Evolutionary conservation across 2,329 filamentous ascomycete genomes (phyloP).

Genomic region (Penicillium brasilianum): DNA sequence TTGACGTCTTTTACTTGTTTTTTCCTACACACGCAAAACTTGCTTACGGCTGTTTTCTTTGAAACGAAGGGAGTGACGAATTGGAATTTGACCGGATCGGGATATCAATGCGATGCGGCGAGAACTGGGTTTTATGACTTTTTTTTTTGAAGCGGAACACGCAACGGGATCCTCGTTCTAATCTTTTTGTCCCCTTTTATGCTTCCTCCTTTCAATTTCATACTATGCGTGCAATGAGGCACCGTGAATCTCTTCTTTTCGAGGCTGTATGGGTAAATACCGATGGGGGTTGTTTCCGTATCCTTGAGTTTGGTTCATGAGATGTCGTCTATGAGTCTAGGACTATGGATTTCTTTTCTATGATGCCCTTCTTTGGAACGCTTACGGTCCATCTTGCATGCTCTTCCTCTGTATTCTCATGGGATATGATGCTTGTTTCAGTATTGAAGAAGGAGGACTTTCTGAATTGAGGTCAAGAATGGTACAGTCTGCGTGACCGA

Average conservation of each 20-base stretch:
- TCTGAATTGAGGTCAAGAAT: not conserved
- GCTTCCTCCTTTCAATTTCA: conserved; percentile 7
- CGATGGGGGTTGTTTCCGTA: not conserved
- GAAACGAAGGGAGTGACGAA: conserved; percentile 19
- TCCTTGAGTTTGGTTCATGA: conserved; percentile 12
- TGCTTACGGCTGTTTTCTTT: conserved; percentile 12
- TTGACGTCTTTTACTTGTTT: not conserved
- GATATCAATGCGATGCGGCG: conserved; percentile 15
- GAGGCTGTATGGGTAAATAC: conserved; percentile 9
- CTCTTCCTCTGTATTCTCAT: conserved; percentile 4
- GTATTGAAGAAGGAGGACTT: conserved; percentile 11
- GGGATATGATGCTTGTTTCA: conserved; percentile 7
- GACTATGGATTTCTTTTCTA: conserved; percentile 1
- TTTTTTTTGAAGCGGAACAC: conserved; percentile 5
- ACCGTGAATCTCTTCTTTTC: not conserved
- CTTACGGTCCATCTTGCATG: not conserved
- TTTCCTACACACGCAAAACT: conserved; percentile 16
- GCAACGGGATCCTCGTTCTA: conserved; percentile 4
- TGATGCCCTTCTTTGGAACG: not conserved
- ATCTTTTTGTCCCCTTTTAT: conserved; percentile 6
- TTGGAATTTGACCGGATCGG: conserved; percentile 6
- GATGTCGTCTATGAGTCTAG: conserved; percentile 2
- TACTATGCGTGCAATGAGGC: conserved; percentile 1
- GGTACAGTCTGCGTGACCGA: not conserved
- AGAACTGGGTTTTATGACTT: conserved; percentile 5